Percentiles rank a stretch among this genome's conserved stretches.
These are phyloP conservation scores for Polytrichum formosum DNA, from an alignment of 225 moss, liverwort and hornwort species.

Conservation along the genomic window DNA sequence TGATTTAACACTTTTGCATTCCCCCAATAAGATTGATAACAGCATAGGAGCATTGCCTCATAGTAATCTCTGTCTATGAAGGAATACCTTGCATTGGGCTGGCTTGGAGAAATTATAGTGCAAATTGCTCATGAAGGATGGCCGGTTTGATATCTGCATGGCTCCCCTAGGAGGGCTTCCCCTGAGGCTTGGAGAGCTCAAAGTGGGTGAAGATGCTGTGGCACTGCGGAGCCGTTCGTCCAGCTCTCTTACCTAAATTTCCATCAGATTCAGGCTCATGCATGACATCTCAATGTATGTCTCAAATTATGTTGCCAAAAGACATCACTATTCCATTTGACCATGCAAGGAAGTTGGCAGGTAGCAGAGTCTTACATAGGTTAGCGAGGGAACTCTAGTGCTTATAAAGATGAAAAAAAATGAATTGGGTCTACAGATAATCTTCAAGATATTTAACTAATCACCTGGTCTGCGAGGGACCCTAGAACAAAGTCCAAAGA, in stretches of 20 bases:
- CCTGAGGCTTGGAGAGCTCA: constrained; percentile 39
- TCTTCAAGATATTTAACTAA: neutral
- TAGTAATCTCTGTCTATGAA: too few relatives aligned
- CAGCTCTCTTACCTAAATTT: constrained; percentile 50
- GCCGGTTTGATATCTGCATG: constrained; percentile 13
- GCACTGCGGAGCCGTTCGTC: constrained; percentile 56
- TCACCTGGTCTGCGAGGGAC: constrained; percentile 61
- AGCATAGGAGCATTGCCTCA: too few relatives aligned
- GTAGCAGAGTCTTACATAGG: neutral
- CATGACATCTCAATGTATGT: too few relatives aligned
- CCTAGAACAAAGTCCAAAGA: constrained; percentile 61
- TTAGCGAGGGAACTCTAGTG: too few relatives aligned
- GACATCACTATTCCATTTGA: neutral
- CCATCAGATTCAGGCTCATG: neutral
- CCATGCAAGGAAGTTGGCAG: neutral
- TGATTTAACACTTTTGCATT: too few relatives aligned
- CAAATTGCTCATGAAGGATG: constrained; percentile 11
- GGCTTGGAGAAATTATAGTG: constrained; percentile 28
- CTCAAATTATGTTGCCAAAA: too few relatives aligned
- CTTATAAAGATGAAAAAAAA: too few relatives aligned
- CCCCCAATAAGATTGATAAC: too few relatives aligned
- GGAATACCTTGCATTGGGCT: neutral
- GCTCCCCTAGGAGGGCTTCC: constrained; percentile 13
- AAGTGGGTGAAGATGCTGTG: constrained; percentile 45
- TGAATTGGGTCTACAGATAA: too few relatives aligned